These are phyloP conservation scores for Kodamaea hsintzibuensis DNA, from an alignment of 805 yeast species.

Conservation along the genomic window DNA sequence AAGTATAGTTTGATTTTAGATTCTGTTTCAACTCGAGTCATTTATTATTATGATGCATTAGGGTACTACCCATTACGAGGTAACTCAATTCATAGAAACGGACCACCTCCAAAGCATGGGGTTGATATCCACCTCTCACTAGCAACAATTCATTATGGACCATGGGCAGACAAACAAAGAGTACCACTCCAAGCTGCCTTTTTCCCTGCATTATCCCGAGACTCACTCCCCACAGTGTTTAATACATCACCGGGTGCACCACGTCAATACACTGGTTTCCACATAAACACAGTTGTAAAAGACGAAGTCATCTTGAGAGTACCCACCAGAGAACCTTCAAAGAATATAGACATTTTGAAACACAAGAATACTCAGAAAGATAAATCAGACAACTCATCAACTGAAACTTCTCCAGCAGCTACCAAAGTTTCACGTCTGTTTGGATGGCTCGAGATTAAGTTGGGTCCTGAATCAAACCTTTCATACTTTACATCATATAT, in stretches of 20 bases:
- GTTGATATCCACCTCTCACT: constrained; percentile 57
- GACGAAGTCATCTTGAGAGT: constrained; percentile 72
- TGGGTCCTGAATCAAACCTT: constrained; percentile 53
- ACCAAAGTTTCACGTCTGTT: constrained; percentile 56
- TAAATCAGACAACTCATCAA: constrained; percentile 2
- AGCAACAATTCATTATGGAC: constrained; percentile 81
- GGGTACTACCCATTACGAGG: not conserved
- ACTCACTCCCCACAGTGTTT: constrained; percentile 42
- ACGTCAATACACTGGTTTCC: constrained; percentile 60
- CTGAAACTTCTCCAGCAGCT: not conserved
- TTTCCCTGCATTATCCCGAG: constrained; percentile 66
- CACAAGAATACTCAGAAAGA: not conserved
- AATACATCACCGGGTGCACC: constrained; percentile 23
- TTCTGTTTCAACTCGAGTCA: constrained; percentile 53
- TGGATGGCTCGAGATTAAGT: constrained; percentile 87
- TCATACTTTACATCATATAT: constrained; percentile 49
- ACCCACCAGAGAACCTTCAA: constrained; percentile 84
- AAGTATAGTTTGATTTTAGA: constrained; percentile 70
- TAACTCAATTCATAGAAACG: not conserved
- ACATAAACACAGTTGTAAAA: constrained; percentile 52
- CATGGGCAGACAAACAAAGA: constrained; percentile 93
- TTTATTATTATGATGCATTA: constrained; percentile 60
- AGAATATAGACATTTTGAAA: constrained; percentile 49
- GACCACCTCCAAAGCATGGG: constrained; percentile 43
- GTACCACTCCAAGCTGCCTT: constrained; percentile 61